These are phyloP conservation scores for Lathyrus oleraceus DNA, from an alignment of 306 rosid species.

Conservation along the genomic window DNA sequence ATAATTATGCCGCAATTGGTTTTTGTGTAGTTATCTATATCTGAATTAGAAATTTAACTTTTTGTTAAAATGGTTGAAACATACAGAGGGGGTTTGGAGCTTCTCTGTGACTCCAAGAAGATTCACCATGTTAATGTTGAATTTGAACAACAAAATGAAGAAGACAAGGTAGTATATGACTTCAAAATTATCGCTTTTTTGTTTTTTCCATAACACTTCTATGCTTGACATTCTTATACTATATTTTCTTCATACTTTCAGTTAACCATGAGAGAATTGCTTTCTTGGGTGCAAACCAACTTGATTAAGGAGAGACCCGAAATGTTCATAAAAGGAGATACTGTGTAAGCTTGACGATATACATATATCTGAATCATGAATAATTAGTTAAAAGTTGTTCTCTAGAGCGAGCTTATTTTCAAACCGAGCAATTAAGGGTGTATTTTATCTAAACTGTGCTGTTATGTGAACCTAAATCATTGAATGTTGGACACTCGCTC, in stretches of 20 bases:
- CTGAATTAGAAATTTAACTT: not conserved
- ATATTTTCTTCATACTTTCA: conserved; percentile 38
- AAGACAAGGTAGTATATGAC: conserved; percentile 51
- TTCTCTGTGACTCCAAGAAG: conserved; percentile 89
- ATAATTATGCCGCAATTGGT: too few species aligned
- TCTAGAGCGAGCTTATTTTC: conserved; percentile 2
- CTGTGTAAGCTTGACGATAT: conserved; percentile 65
- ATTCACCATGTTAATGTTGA: conserved; percentile 69
- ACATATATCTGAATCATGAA: conserved; percentile 11
- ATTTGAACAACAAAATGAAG: conserved; percentile 58
- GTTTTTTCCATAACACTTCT: conserved; percentile 3
- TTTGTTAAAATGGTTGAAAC: conserved; percentile 32
- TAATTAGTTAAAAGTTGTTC: not conserved
- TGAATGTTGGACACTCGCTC: not conserved
- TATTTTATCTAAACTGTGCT: too few species aligned
- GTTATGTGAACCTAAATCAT: too few species aligned
- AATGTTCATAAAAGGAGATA: conserved; percentile 96
- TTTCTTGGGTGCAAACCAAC: conserved; percentile 75
- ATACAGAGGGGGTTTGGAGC: conserved; percentile 89
- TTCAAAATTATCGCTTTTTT: not conserved
- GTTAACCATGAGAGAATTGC: conserved; percentile 86
- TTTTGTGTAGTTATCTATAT: conserved; percentile 11
- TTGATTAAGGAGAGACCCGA: conserved; percentile 97
- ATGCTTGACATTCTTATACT: conserved; percentile 2
- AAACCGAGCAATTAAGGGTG: not conserved